These are phyloP conservation scores for Puccinia hordei DNA, from an alignment of 1,284 basidiomycete species.

Conservation along the genomic window DNA sequence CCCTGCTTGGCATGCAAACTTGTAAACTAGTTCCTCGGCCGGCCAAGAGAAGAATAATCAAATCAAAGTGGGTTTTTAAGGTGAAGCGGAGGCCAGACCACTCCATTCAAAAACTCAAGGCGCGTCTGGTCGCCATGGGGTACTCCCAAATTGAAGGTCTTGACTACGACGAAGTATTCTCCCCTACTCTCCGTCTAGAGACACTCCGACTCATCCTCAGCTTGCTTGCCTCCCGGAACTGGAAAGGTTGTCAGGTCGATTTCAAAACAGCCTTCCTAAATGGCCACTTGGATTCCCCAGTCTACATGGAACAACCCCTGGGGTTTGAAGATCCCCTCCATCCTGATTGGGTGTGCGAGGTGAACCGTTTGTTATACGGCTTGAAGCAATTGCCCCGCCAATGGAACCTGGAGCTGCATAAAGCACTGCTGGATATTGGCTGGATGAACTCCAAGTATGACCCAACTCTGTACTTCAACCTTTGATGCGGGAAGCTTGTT, in stretches of 20 bases:
- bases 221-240: neutral
- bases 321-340: neutral
- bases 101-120: too few relatives aligned
- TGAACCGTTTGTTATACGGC: neutral
- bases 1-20: too few relatives aligned
- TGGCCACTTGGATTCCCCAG: neutral
- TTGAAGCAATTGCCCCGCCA: neutral
- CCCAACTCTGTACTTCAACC: conserved; percentile 22
- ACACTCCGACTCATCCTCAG: neutral
- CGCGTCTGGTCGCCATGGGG: neutral
- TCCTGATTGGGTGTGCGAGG: conserved; percentile 11
- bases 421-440: neutral
- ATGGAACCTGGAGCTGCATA: neutral
- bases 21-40: too few relatives aligned
- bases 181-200: conserved; percentile 10
- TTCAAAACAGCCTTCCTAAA: neutral
- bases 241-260: neutral
- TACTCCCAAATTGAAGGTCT: conserved; percentile 4
- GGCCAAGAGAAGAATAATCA: too few relatives aligned
- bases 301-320: neutral
- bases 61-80: too few relatives aligned
- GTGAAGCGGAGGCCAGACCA: too few relatives aligned
- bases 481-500: neutral
- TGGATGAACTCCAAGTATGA: neutral
- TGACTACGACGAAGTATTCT: neutral